Evolutionary conservation across 805 yeast species (phyloP).

Genomic region (Candida nonsorbophila): DNA sequence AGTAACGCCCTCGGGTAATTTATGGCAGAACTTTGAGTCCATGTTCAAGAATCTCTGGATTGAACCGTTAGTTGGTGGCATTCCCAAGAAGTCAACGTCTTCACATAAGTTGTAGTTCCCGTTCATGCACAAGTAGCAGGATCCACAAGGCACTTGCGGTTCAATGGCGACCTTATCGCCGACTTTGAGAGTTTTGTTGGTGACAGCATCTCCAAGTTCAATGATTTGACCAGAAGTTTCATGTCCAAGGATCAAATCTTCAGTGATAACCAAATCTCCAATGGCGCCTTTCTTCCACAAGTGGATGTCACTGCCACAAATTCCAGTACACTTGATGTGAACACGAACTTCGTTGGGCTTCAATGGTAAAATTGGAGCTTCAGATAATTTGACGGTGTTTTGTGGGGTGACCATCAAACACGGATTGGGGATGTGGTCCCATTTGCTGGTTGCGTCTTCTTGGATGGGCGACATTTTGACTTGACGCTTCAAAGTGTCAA

Average conservation of each 20-base stretch:
- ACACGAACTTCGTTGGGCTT: constrained; percentile 14
- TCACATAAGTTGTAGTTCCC: constrained; percentile 19
- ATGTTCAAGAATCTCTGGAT: constrained; percentile 13
- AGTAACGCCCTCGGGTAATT: constrained; percentile 16
- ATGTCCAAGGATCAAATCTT: constrained; percentile 38
- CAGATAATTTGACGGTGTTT: constrained; percentile 8
- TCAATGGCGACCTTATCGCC: constrained; percentile 50
- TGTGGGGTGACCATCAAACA: constrained; percentile 11
- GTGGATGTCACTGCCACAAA: constrained; percentile 20
- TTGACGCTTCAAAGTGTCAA: too few species aligned
- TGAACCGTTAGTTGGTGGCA: constrained; percentile 13
- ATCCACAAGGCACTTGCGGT: constrained; percentile 53
- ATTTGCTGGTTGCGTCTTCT: constrained; percentile 9
- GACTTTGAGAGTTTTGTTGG: constrained; percentile 28
- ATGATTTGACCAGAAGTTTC: constrained; percentile 44
- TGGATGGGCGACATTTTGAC: constrained; percentile 13
- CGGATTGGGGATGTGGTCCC: constrained; percentile 13
- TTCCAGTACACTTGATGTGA: constrained; percentile 18
- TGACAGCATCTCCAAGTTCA: constrained; percentile 46
- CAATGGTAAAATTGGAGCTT: constrained; percentile 9
- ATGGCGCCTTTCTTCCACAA: constrained; percentile 18
- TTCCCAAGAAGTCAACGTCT: constrained; percentile 12
- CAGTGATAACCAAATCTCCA: constrained; percentile 27
- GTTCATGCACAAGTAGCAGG: constrained; percentile 16
- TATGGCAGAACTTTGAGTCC: constrained; percentile 13